Conservation (phyloP, 1,284 basidiomycete genomes). For the Sutorius eximius region DNA sequence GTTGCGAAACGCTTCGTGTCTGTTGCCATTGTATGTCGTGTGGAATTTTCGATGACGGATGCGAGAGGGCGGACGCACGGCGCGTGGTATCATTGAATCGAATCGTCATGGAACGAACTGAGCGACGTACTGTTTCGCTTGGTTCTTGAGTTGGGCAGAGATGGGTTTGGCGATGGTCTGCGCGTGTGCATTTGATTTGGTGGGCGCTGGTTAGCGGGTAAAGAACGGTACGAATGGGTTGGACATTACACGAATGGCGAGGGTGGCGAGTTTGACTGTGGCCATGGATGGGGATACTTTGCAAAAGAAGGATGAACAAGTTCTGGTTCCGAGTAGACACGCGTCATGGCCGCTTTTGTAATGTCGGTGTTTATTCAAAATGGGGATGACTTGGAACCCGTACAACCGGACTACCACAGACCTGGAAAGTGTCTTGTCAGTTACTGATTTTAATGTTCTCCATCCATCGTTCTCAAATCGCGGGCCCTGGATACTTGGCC, state of each 20-base stretch:
- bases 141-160: slow-evolving; percentile 69
- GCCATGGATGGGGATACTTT: slow-evolving; percentile 48
- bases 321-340: not conserved
- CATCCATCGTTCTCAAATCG: too few species aligned
- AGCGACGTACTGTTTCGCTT: slow-evolving; percentile 70
- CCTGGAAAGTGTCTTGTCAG: too few species aligned
- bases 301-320: not conserved
- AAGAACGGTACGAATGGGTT: too few species aligned
- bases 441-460: too few species aligned
- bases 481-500: too few species aligned
- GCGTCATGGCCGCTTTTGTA: not conserved
- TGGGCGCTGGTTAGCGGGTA: not conserved
- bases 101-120: not conserved
- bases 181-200: not conserved
- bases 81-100: not conserved
- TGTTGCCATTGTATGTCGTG: not conserved
- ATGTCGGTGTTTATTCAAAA: too few species aligned
- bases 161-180: slow-evolving; percentile 88
- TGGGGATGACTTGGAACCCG: too few species aligned
- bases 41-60: too few species aligned
- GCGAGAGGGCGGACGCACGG: not conserved
- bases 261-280: slow-evolving; percentile 64
- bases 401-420: too few species aligned
- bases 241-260: slow-evolving; percentile 61
- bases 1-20: slow-evolving; percentile 76